Evolutionary conservation across 2,329 filamentous ascomycete genomes (phyloP).

Genomic region (Claviceps lovelessii): DNA sequence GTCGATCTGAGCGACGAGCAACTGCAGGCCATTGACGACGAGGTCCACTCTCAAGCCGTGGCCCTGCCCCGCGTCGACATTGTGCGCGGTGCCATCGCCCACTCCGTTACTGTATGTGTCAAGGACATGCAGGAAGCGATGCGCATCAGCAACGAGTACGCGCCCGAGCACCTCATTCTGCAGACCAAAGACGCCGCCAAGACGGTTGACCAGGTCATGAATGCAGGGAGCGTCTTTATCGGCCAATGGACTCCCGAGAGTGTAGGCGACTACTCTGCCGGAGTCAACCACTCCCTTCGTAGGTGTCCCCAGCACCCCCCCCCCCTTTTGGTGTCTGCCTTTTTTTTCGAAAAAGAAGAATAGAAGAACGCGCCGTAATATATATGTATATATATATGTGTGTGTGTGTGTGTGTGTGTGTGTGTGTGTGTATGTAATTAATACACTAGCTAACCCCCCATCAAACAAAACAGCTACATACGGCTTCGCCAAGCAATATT

Average conservation of each 20-base stretch:
- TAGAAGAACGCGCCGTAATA: not conserved
- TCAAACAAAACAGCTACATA: conserved; percentile 57
- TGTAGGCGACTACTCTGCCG: conserved; percentile 94
- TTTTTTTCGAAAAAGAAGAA: not conserved
- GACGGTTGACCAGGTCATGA: conserved; percentile 66
- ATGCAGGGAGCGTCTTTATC: conserved; percentile 92
- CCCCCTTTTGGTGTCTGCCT: not conserved
- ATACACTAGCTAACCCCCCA: not conserved
- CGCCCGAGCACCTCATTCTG: conserved; percentile 90
- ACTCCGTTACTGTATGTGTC: conserved; percentile 78
- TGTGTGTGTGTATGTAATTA: no score
- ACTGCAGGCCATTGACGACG: conserved; percentile 74
- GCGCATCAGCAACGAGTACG: conserved; percentile 80
- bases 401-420: no score
- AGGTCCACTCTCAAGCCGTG: conserved; percentile 75
- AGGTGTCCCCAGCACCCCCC: conserved; percentile 30
- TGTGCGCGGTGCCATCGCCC: conserved; percentile 74
- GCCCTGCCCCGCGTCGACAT: conserved; percentile 85
- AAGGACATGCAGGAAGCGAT: conserved; percentile 58
- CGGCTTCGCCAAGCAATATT: conserved; percentile 96
- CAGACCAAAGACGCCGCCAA: conserved; percentile 67
- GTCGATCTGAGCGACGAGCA: conserved; percentile 61
- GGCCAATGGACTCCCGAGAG: conserved; percentile 95
- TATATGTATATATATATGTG: no score
- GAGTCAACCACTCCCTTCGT: conserved; percentile 95